Percentiles rank a stretch among this genome's conserved stretches.
Evolutionary conservation across 805 yeast genomes (phyloP).

Genomic region (Saccharomycopsis sp.): DNA sequence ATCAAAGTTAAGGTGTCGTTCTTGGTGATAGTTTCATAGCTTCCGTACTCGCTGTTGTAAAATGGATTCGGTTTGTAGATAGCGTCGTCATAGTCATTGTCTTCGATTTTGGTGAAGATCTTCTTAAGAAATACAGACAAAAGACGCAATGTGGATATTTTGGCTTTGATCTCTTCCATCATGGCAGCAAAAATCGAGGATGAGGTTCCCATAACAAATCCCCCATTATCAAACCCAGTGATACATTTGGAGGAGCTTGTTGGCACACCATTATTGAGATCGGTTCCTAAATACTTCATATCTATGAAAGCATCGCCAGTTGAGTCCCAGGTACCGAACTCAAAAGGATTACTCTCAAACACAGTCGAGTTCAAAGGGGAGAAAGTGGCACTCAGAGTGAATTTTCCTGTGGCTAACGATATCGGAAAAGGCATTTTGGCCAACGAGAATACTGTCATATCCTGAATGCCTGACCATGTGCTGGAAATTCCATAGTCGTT

Average conservation of each 20-base stretch:
- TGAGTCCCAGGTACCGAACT: slow-evolving; percentile 87
- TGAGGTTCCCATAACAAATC: slow-evolving; percentile 77
- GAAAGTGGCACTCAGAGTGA: slow-evolving; percentile 44
- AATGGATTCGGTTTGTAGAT: slow-evolving; percentile 60
- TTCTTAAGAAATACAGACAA: slow-evolving; percentile 37
- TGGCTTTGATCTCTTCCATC: slow-evolving; percentile 45
- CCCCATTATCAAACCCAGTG: slow-evolving; percentile 72
- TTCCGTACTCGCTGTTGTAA: slow-evolving; percentile 29
- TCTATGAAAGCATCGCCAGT: slow-evolving; percentile 59
- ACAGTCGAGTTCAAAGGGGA: slow-evolving; percentile 57
- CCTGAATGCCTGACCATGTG: slow-evolving; percentile 51
- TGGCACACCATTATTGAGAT: slow-evolving; percentile 53
- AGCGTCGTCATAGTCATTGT: slow-evolving; percentile 48
- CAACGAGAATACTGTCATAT: slow-evolving; percentile 50
- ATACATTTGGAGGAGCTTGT: slow-evolving; percentile 41
- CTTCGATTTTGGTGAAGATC: slow-evolving; percentile 41
- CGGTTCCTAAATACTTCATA: slow-evolving; percentile 63
- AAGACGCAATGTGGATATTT: slow-evolving; percentile 32
- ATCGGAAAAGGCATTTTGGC: slow-evolving; percentile 71
- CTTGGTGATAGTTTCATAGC: slow-evolving; percentile 26
- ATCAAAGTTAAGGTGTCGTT: slow-evolving; percentile 40
- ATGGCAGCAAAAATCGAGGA: slow-evolving; percentile 75
- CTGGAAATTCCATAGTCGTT: slow-evolving; percentile 63
- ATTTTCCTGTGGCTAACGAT: slow-evolving; percentile 55
- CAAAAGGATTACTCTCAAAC: slow-evolving; percentile 58